Evolutionary conservation across 805 yeast genomes (phyloP).

Genomic region (Wickerhamomyces bovis): DNA sequence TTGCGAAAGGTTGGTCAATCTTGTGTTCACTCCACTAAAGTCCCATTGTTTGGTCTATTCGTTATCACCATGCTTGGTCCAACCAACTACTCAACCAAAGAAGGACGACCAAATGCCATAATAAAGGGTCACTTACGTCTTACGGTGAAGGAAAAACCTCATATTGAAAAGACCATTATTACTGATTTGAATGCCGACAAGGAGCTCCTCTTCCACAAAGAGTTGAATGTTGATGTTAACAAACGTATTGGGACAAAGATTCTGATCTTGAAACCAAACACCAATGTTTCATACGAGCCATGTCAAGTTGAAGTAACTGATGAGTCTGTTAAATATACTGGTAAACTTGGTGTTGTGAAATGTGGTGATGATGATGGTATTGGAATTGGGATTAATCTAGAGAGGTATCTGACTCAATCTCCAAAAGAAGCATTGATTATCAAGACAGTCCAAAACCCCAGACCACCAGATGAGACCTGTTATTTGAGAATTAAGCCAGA

Average conservation of each 20-base stretch:
- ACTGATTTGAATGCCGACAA: constrained; percentile 5
- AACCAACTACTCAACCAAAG: background rate
- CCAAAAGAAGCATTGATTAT: background rate
- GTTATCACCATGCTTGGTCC: background rate
- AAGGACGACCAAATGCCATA: background rate
- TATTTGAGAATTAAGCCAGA: background rate
- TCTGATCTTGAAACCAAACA: constrained; percentile 1
- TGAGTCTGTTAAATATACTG: background rate
- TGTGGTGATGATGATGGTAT: background rate
- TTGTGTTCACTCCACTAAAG: constrained; percentile 2
- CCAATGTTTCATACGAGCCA: background rate
- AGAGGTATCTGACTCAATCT: background rate
- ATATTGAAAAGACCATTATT: constrained; percentile 2
- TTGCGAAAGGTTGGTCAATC: constrained; percentile 1
- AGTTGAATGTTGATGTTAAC: constrained; percentile 6
- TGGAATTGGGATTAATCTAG: background rate
- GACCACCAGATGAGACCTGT: background rate
- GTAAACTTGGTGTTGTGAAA: background rate
- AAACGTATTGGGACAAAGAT: constrained; percentile 7
- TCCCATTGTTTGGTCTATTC: background rate
- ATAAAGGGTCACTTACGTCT: background rate
- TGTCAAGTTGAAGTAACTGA: background rate
- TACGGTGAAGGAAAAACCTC: background rate
- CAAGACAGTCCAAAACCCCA: background rate
- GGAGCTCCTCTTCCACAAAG: constrained; percentile 11